These are phyloP conservation scores for Pinus albicaulis DNA, from an alignment of 75 land plant genomes.

Conservation along the genomic window DNA sequence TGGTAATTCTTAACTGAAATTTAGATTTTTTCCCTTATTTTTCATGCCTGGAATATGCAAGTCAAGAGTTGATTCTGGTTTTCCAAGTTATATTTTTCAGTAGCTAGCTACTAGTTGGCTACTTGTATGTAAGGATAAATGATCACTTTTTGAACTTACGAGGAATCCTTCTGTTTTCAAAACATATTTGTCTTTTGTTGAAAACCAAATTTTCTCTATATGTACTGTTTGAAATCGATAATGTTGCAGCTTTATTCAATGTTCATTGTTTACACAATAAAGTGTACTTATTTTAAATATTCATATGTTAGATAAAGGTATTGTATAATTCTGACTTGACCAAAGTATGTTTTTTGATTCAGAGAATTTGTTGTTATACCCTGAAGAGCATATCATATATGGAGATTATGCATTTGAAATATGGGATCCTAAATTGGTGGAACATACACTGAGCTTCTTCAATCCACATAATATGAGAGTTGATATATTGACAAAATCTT, in stretches of 20 bases:
- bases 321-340: constrained; percentile 3
- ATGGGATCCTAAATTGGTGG: constrained; percentile 74
- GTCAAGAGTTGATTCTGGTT: too few relatives aligned
- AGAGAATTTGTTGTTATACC: constrained; percentile 76
- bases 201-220: not conserved
- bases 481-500: constrained; percentile 74
- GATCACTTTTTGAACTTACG: too few relatives aligned
- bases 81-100: too few relatives aligned
- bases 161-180: too few relatives aligned
- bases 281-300: not conserved
- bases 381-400: constrained; percentile 86
- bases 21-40: too few relatives aligned
- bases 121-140: too few relatives aligned
- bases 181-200: too few relatives aligned
- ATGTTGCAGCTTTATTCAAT: not conserved
- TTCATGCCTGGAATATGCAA: too few relatives aligned
- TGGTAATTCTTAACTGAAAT: too few relatives aligned
- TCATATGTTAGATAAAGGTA: not conserved
- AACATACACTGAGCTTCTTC: constrained; percentile 55
- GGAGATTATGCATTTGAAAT: constrained; percentile 88
- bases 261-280: not conserved
- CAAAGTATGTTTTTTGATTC: constrained; percentile 18
- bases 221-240: not conserved
- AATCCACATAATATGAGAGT: constrained; percentile 90
- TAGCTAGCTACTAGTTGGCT: too few relatives aligned